Percentiles rank a stretch among this genome's conserved stretches.
Evolutionary conservation across 139 green algal genomes (phyloP).

Genomic region (Raphidocelis subcapitata): DNA sequence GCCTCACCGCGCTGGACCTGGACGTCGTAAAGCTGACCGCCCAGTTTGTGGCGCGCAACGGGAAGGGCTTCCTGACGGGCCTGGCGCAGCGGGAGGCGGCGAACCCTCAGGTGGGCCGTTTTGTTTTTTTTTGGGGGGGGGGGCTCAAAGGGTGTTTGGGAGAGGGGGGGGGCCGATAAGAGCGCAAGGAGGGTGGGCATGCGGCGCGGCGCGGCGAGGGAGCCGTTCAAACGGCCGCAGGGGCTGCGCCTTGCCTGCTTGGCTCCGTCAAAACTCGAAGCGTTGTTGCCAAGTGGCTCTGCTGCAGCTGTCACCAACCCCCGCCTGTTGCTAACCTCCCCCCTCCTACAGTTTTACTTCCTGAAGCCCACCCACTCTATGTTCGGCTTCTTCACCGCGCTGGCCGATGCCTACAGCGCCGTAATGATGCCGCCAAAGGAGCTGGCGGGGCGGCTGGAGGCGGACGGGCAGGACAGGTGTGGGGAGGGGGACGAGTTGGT

Average conservation of each 20-base stretch:
- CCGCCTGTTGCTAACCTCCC: no score
- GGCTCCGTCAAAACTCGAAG: no score
- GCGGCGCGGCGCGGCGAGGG: no score
- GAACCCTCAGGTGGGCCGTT: constrained; percentile 19
- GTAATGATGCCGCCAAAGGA: constrained; percentile 92
- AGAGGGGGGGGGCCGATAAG: no score
- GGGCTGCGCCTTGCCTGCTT: no score
- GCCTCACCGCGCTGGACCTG: constrained; percentile 82
- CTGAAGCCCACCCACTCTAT: constrained; percentile 94
- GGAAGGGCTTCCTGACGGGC: constrained; percentile 80
- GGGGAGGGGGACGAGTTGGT: background rate
- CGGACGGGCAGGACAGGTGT: constrained; percentile 71
- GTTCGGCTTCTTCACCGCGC: constrained; percentile 91
- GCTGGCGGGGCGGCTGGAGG: constrained; percentile 54
- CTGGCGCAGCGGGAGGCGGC: constrained; percentile 77
- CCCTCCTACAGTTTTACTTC: constrained; percentile 85
- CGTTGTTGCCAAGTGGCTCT: no score
- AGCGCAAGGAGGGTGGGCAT: no score
- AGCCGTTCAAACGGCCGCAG: no score
- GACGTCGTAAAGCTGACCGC: constrained; percentile 96
- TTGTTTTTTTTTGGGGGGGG: background rate
- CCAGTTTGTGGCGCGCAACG: constrained; percentile 95
- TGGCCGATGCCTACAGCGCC: constrained; percentile 92
- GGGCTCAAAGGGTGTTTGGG: constrained; percentile 14
- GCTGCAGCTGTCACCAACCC: no score